Evolutionary conservation across 495 filamentous ascomycete species (phyloP), one percentile per base, ranked within the genome.

Genomic region (Cercophora scortea): DNA sequence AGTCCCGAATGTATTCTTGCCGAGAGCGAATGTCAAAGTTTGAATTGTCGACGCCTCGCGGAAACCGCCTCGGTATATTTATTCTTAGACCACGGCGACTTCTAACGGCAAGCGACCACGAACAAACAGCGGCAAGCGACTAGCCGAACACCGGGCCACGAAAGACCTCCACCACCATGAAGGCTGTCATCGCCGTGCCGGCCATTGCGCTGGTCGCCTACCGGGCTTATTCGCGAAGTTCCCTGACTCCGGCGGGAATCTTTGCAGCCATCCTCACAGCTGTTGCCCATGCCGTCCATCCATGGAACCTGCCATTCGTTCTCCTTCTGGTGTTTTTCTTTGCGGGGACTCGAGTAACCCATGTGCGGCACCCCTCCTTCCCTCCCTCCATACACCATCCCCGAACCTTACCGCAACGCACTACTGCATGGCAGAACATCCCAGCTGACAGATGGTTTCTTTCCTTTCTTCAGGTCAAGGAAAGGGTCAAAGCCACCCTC

Each of bases 281-380:
- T 8, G 64, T 76, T 49, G 79, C 84, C 4, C 93, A 98, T 67
- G 88, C 90, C 9, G 58, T 89, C 17, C 93, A 97, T 68, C 91
- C 93, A 8, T 95, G 88, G 88, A 86, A 84, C 50, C 71, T 90
- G n/a, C 90, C 88, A 2, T 94, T 96, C 66, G 76, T 79, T 18
- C 76, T 96, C 10, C 78, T 98, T 3, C 76, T 75, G 40, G 81
- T 91, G 15, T 98, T 98, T 74, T 96, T 95, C 73, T 71, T 91
- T 2, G 82, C 84, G 0, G 94, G 88, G 0, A 95, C 86, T 0
- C 75, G 79, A 47, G 91, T 83, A 1, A 98, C 93, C 0, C 92
- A 90, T 69, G 86, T 89, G 62, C 45, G 62, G 25, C 25, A 25
- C 25, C 25, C 2, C 25, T 5, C 25, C 25, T 25, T 5, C 25